Evolutionary conservation across 2,329 filamentous ascomycete species (phyloP), one percentile per base, ranked within the genome.

Genomic region (Harringtonia lauricola): DNA sequence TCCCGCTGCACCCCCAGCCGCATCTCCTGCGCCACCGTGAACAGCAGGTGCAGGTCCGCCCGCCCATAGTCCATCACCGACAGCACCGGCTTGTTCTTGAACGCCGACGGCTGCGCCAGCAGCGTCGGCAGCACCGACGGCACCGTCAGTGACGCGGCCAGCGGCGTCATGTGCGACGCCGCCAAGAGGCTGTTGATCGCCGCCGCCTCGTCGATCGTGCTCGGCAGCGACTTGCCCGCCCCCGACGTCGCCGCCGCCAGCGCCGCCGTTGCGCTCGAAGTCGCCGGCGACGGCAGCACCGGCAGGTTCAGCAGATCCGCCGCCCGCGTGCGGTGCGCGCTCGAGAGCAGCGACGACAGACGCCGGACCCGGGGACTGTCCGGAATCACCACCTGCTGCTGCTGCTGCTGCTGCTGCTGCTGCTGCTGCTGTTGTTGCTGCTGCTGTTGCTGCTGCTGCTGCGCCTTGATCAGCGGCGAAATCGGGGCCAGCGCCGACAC

Each of bases 1-100:
- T 94, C 83, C 40, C 89, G 83, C 66, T 96, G 86, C 26, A 95
- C 92, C 43, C 88, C 89, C 17, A 95, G 76, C 26, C 90, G 85
- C 89, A 98, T 96, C 67, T 98, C 92, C 62, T 95, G 87, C 1
- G 92, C 92, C 40, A 98, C 85, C 8, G 90, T 94, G 72, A 98
- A 96, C 39, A 98, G 78, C 48, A 94, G 67, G 63, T 96, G 92
- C 40, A 98, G 74, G 57, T 98, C 90, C 17, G 84, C 74, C 38
- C 89, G 83, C 39, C 72, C 81, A 69, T 95, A 95, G 59, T 95
- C 84, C 59, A 84, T 85, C 52, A 98, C 92, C 1, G 90, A 95
- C 39, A 95, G 70, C 38, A 98, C 84, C 57, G 95, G 86, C 51
- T 86, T 79, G 55, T 86, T 80, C 66, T 89, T 94, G 74, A 96